These are phyloP conservation scores for Aureobasidium mangrovei DNA, from an alignment of 2,329 filamentous ascomycete genomes.

Conservation along the genomic window DNA sequence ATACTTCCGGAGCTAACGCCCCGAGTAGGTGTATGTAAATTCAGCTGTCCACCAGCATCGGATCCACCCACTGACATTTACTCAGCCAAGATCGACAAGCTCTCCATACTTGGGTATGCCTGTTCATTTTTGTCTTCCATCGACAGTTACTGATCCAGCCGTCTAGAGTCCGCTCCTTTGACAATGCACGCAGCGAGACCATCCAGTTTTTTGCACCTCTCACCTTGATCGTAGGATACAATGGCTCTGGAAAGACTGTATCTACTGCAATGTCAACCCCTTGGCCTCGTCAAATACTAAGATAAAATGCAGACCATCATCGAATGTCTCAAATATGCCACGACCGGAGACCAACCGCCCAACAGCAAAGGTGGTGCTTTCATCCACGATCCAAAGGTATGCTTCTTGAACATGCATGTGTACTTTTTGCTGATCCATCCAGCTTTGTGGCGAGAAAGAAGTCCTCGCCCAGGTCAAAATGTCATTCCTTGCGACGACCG, in stretches of 20 bases:
- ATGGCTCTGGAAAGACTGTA: constrained; percentile 91
- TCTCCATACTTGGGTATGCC: constrained; percentile 66
- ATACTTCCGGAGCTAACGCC: not conserved
- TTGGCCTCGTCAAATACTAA: constrained; percentile 21
- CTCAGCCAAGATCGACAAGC: constrained; percentile 79
- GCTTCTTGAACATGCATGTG: not conserved
- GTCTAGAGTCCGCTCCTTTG: constrained; percentile 72
- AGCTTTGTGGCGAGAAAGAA: constrained; percentile 73
- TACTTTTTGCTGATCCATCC: constrained; percentile 16
- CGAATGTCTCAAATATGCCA: constrained; percentile 96
- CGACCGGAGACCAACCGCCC: constrained; percentile 84
- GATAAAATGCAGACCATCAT: constrained; percentile 62
- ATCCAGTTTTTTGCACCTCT: constrained; percentile 86
- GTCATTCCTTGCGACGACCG: constrained; percentile 70
- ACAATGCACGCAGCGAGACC: constrained; percentile 61
- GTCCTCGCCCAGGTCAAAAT: constrained; percentile 87
- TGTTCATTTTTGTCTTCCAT: not conserved
- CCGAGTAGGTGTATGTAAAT: constrained; percentile 16
- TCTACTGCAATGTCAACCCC: not conserved
- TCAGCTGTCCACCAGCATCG: not conserved
- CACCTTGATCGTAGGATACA: constrained; percentile 93
- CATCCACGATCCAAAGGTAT: constrained; percentile 88
- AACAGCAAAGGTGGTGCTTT: constrained; percentile 87
- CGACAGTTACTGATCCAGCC: constrained; percentile 6
- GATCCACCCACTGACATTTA: constrained; percentile 1